Base-by-base conservation (phyloP, 1,284 basidiomycete genomes). In the Naganishia cerealis region DNA sequence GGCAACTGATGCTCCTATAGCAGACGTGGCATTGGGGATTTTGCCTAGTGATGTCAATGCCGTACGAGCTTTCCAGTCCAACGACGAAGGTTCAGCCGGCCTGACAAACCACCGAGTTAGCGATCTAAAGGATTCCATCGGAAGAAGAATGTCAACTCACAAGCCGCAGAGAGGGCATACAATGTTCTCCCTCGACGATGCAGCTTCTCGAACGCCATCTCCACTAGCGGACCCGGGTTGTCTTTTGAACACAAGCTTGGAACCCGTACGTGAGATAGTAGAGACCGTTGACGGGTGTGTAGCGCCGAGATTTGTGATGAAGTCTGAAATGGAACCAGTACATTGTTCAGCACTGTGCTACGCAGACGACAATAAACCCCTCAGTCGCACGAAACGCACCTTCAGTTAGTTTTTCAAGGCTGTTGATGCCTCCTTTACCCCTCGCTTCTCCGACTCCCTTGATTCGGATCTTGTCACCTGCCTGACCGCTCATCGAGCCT, bases 231-330 rank as follows among this genome's bases (percentile, higher is more conserved):
- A 81, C 10, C 79, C 79, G 0, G 85, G 80, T 1, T 79, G 80
- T 65, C 86, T 85, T 72, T 89, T 89, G 10, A 92, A 88, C 12
- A 87, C 85, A 42, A 94, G 81, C 79, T 94, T 94, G 29, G 85
- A 87, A 71, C 90, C 91, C 0, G 92, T 94, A 55, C 89, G 85
- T 33, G 87, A 88, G 66, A 94, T 91, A 0, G 92, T 89, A 8
- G 90, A 92, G 3, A 94, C 92, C 0, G 92, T 94, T 0, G 91
- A 90, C 0, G 92, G 92, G 77, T 91, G 94, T 73, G 92, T 87
- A 55, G 85, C 86, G 77, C 91, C 90, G 26, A 94, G 78, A 0
- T 88, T 87, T 18, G 88, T 82, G 70, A 94, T 90, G 76, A 94
- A 94, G 75, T 88, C 91, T 92, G 68, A 0, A 8, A 21, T 24